Percentiles rank a stretch among this genome's conserved stretches.
These are phyloP conservation scores for Singerocomus inundabilis DNA, from an alignment of 1,284 basidiomycete genomes.

Conservation along the genomic window DNA sequence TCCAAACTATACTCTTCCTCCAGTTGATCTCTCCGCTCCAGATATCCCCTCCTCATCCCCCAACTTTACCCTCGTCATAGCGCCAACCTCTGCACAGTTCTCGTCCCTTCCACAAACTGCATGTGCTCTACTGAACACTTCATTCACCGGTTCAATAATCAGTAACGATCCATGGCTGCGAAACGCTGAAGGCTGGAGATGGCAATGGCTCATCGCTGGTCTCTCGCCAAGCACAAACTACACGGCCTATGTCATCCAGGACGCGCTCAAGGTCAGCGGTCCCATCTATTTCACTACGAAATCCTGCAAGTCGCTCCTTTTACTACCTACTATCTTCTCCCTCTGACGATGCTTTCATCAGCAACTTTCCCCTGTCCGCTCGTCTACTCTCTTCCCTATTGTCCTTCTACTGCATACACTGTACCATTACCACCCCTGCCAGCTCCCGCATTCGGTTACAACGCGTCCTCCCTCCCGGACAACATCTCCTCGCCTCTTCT, in stretches of 20 bases:
- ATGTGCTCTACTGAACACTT: conserved; percentile 47
- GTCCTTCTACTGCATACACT: conserved; percentile 70
- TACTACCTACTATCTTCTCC: neutral
- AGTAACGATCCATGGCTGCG: conserved; percentile 54
- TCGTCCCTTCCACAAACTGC: conserved; percentile 54
- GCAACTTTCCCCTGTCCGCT: conserved; percentile 73
- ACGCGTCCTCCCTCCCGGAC: conserved; percentile 52
- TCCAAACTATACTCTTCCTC: conserved; percentile 80
- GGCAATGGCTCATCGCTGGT: conserved; percentile 61
- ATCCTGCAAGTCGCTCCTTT: conserved; percentile 45
- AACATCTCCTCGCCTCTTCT: conserved; percentile 50
- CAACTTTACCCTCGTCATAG: conserved; percentile 56
- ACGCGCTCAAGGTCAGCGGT: conserved; percentile 52
- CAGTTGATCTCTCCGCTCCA: conserved; percentile 52
- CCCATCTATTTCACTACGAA: conserved; percentile 71
- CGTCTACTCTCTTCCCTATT: conserved; percentile 69
- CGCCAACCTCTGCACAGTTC: conserved; percentile 43
- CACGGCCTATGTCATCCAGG: conserved; percentile 59
- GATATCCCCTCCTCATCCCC: conserved; percentile 39
- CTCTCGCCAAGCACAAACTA: conserved; percentile 68
- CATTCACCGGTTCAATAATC: conserved; percentile 36
- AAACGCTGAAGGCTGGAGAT: conserved; percentile 58
- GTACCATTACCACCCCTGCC: conserved; percentile 59
- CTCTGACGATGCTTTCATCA: conserved; percentile 2
- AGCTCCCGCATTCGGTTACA: conserved; percentile 43